Conservation (phyloP, 192 early-diverging fungal genomes). For the Rhizoclosmatium globosum region DNA sequence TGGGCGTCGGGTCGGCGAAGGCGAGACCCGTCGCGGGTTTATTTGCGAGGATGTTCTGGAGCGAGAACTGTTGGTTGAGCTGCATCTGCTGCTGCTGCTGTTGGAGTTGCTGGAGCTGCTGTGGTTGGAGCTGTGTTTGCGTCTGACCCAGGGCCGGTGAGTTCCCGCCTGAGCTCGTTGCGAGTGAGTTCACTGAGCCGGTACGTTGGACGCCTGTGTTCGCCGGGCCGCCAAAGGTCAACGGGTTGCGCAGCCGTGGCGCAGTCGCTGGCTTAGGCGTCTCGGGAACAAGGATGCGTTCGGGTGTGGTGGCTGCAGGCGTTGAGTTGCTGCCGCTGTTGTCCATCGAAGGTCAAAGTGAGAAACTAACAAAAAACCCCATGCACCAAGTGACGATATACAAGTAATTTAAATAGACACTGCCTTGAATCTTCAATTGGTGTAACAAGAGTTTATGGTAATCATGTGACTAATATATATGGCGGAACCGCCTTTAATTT, state of each 20-base stretch:
- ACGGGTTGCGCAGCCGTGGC: slow-evolving; percentile 10
- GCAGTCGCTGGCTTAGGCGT: not conserved
- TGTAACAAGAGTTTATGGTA: too few species aligned
- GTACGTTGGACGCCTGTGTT: not conserved
- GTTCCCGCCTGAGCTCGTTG: not conserved
- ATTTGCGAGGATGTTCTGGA: not conserved
- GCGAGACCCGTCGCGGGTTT: not conserved
- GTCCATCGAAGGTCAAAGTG: too few species aligned
- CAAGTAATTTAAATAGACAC: too few species aligned
- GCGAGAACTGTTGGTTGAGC: slow-evolving; percentile 4
- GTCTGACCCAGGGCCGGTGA: not conserved
- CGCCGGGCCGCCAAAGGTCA: not conserved
- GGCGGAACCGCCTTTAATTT: too few species aligned
- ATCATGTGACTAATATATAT: too few species aligned
- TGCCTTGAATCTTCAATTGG: too few species aligned
- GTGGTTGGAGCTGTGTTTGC: not conserved
- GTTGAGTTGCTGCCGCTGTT: too few species aligned
- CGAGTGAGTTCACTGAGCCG: not conserved
- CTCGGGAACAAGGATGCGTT: slow-evolving; percentile 3
- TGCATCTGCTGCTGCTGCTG: slow-evolving; percentile 1
- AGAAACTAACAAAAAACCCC: too few species aligned
- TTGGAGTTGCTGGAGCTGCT: not conserved
- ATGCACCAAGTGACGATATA: too few species aligned
- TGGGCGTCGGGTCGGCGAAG: not conserved
- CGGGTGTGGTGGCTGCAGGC: too few species aligned